phyloP scores from a whole-genome alignment of 1,139 yeast species.

The Geotrichum macrosporum region DNA sequence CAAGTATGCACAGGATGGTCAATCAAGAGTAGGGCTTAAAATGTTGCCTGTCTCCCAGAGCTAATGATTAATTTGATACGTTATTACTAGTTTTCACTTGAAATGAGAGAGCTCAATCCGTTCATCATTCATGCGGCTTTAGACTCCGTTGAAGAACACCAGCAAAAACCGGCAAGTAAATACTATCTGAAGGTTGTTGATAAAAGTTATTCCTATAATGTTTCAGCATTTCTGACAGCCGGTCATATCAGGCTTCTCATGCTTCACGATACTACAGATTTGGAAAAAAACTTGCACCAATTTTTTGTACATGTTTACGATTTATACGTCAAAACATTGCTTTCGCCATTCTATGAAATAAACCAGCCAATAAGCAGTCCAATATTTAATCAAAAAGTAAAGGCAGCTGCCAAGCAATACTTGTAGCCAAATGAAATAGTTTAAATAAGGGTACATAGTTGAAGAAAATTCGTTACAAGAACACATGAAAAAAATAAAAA shows the following conservation, averaged over 20 bases:
- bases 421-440: slow-evolving; percentile 39
- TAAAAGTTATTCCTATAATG: slow-evolving; percentile 72
- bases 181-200: slow-evolving; percentile 75
- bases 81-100: slow-evolving; percentile 56
- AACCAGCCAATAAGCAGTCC: slow-evolving; percentile 72
- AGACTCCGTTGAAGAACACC: slow-evolving; percentile 83
- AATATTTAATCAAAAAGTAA: slow-evolving; percentile 71
- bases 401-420: slow-evolving; percentile 70
- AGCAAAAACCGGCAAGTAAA: slow-evolving; percentile 69
- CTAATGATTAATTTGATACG: no score
- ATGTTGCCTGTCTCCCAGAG: no score
- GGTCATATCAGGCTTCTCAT: slow-evolving; percentile 80
- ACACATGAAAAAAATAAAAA: neutral
- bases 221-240: slow-evolving; percentile 82
- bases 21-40: slow-evolving; percentile 46
- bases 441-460: neutral
- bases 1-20: slow-evolving; percentile 60
- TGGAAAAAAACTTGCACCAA: slow-evolving; percentile 72
- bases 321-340: slow-evolving; percentile 72
- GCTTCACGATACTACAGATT: slow-evolving; percentile 62
- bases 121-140: slow-evolving; percentile 83
- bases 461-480: neutral
- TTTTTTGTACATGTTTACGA: slow-evolving; percentile 85
- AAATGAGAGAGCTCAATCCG: slow-evolving; percentile 75
- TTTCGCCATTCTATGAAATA: slow-evolving; percentile 80